Evolutionary conservation across 2,329 filamentous ascomycete species (phyloP).

Genomic region (Hypoxylon sp.): DNA sequence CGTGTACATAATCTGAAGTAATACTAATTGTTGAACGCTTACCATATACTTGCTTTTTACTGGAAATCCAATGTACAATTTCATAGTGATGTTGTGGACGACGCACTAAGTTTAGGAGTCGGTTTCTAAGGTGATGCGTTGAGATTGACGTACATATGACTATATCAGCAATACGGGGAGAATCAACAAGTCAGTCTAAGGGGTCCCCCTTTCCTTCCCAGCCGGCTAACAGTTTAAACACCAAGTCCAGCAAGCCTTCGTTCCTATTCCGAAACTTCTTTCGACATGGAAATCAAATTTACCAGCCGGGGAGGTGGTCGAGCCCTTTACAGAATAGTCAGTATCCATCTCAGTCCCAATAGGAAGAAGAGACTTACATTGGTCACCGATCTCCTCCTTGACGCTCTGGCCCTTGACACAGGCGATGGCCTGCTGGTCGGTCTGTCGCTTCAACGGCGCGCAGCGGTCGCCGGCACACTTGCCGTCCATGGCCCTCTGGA

Average conservation of each 20-base stretch:
- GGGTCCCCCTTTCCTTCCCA: conserved; percentile 4
- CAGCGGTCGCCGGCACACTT: conserved; percentile 56
- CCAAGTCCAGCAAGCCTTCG: conserved; percentile 1
- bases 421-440: conserved; percentile 51
- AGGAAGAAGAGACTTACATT: conserved; percentile 31
- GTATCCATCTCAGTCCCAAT: neutral
- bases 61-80: neutral
- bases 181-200: conserved; percentile 31
- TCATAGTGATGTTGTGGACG: neutral
- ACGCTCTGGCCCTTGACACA: conserved; percentile 51
- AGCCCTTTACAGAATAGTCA: conserved; percentile 41
- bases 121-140: conserved; percentile 5
- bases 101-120: neutral
- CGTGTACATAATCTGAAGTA: conserved; percentile 35
- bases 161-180: conserved; percentile 7
- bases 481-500: conserved; percentile 56
- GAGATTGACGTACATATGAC: conserved; percentile 12
- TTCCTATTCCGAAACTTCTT: conserved; percentile 5
- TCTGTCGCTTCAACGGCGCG: conserved; percentile 52
- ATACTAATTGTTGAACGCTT: conserved; percentile 33
- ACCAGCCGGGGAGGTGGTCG: conserved; percentile 38
- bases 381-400: conserved; percentile 48
- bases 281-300: conserved; percentile 1
- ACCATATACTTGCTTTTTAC: neutral
- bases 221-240: conserved; percentile 12